Base-by-base conservation (phyloP, 768 basidiomycete species). In the Crepidotus variabilis region DNA sequence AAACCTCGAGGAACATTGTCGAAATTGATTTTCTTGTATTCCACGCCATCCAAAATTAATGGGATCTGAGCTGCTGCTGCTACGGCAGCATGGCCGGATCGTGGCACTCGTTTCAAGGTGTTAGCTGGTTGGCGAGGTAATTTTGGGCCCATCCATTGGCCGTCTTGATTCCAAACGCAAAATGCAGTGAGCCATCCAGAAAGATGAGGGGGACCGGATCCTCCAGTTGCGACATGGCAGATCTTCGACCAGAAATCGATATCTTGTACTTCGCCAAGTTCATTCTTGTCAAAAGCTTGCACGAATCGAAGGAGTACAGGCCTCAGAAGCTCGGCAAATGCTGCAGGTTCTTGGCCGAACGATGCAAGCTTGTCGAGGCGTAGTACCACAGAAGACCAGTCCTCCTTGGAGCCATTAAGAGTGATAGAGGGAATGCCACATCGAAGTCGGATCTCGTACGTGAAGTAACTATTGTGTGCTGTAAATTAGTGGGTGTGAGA, bases 341-440 rank as follows among this genome's bases (percentile, higher is more conserved):
- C 58, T 32, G 32, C 45, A 6, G 61, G 58, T 47, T 65, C 60
- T 23, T 39, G 39, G 8, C 64, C 64, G 48, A 62, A 65, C 1
- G 23, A 22, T 10, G 36, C 36, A 9, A 65, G 57, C 50, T 64
- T 67, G 18, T 63, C 63, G n/a, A 66, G 43, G 0, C 64, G 61
- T 2, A 39, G 18, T 9, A 67, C 54, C 7, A 69, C 49, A 10
- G 61, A 62, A 43, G 60, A 57, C 65, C 64, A 67, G 60, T 69
- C 65, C 22, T 46, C 47, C 32, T 60, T 60, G 5, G 60, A 59
- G 3, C 65, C 66, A 39, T 65, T 60, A 6, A 67, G 59, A 0
- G 66, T 66, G 13, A 69, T 59, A 5, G 52, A 58, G 6, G 67
- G 66, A 11, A 67, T 65, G 3, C 66, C 68, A 36, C 66, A 69